phyloP scores from a whole-genome alignment of 169 alveolate genomes.

The Eimeria praecox region DNA sequence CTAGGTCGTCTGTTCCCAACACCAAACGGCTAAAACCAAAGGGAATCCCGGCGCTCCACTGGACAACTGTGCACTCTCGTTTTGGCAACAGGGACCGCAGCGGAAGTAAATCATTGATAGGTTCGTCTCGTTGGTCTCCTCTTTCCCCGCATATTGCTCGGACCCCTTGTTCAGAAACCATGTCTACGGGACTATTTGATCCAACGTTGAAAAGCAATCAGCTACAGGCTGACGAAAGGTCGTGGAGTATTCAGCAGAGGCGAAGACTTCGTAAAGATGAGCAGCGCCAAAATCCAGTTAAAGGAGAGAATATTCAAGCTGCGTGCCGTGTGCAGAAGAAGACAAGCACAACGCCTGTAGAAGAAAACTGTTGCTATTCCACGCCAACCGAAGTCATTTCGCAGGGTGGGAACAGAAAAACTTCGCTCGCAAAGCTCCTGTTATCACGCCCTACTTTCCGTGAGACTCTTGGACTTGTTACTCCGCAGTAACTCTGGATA shows the following conservation, averaged over 20 bases:
- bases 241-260: slow-evolving; percentile 45
- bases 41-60: slow-evolving; percentile 64
- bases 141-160: not conserved
- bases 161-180: not conserved
- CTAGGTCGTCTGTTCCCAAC: not conserved
- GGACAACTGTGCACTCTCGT: slow-evolving; percentile 67
- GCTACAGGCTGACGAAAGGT: slow-evolving; percentile 61
- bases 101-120: not conserved
- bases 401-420: not conserved
- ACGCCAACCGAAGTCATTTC: not conserved
- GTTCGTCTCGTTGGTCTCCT: not conserved
- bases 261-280: not conserved
- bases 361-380: not conserved
- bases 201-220: slow-evolving; percentile 35
- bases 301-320: not conserved
- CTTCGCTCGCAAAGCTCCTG: slow-evolving; percentile 21
- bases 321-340: not conserved
- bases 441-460: slow-evolving; percentile 48
- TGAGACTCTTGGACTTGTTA: not conserved
- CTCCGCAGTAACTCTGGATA: not conserved
- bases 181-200: slow-evolving; percentile 2
- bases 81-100: slow-evolving; percentile 53
- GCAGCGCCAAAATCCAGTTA: not conserved
- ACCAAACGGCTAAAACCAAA: not conserved
- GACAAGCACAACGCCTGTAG: not conserved